Evolutionary conservation across 345 rosid genomes (phyloP), one percentile per base, ranked within the genome.

Genomic region (Eucalyptus marginata): DNA sequence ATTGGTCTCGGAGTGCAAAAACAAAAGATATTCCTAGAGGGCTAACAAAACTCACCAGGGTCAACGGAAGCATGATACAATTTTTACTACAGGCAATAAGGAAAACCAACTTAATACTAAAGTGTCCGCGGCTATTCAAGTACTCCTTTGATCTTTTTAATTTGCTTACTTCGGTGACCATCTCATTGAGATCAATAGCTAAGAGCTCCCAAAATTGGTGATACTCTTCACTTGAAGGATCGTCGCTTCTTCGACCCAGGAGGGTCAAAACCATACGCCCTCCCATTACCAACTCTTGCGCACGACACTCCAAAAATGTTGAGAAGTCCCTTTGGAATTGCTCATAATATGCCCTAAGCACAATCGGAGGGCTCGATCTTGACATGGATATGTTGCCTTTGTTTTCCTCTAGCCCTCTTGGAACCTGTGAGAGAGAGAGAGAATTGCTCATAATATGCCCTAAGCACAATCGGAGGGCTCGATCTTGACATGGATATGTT

Each of bases 291-390:
- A 95, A 24, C 90, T 96, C 97, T 76, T 94, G 54, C 3, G 92
- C 90, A 4, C 95, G 92, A 33, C 88, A 87, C 44, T 86, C 90
- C 27, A 94, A 85, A 88, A 96, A 94, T 36, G 43, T 20, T 2
- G 91, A 89, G 90, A 96, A 95, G 84, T 96, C 97, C 15, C 49
- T 62, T n/a, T 92, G 88, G 68, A 94, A 94, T 86, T 94, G 97
- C 54, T 88, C 31, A 24, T 89, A 90, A 36, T 93, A 95, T 16
- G 97, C 94, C 52, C 86, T 54, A 1, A 90, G 89, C 49, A 93
- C 94, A 5, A 64, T 54, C 13, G 87, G 91, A 8, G 95, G 94
- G 64, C 97, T 94, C 10, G 89, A 90, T 6, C 89, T 49, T 5
- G 89, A 91, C 90, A 94, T 92, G 89, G 90, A 93, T 86, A 94